Evolutionary conservation across 2,329 filamentous ascomycete genomes (phyloP), one percentile per base, ranked within the genome.

Genomic region (Fusarium devonianum): DNA sequence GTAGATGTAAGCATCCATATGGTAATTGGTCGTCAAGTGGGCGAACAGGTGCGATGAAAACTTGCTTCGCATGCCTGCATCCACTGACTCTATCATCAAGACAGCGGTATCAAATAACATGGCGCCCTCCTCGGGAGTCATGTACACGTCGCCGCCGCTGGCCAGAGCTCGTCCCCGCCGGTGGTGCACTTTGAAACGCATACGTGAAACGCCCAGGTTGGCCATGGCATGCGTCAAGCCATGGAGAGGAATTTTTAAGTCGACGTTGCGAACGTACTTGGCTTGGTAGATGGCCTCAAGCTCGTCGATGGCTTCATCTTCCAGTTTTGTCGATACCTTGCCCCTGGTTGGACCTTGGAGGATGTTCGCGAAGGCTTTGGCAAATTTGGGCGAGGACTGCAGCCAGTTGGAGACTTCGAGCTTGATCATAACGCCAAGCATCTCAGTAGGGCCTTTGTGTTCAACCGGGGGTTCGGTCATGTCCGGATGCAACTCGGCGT

Each of bases 371-470:
- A 67, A 59, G 0, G 66, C 16, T 7, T 49, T 59, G 1, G 56
- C 35, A 7, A 60, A 61, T 4, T 37, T 56, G 7, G 55, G 35
- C 4, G 67, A 69, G 0, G 57, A 48, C 1, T 56, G 58, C 18
- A 67, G 51, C 63, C 65, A 71, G 16, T 47, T 37, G 1, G 54
- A 60, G 6, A 66, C 55, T n/a, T 70, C 64, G 7, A 62, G 69
- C 46, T 71, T 71, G 44, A 68, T 62, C 29, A 66, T 5, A 0
- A 66, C 55, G 2, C 36, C 82, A 0, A 80, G 75, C 77, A 84
- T 84, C 46, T 84, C 80, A 0, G 83, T 85, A 38, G 81, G 81
- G 0, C 78, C 77, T 1, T 61, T 56, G 7, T 78, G 71, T 14
- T 78, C 74, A 2, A 68, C 38, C 0, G 80, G 79, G 1, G 76